phyloP scores from a whole-genome alignment of 148 eudicot species.

The Cornus kousa region DNA sequence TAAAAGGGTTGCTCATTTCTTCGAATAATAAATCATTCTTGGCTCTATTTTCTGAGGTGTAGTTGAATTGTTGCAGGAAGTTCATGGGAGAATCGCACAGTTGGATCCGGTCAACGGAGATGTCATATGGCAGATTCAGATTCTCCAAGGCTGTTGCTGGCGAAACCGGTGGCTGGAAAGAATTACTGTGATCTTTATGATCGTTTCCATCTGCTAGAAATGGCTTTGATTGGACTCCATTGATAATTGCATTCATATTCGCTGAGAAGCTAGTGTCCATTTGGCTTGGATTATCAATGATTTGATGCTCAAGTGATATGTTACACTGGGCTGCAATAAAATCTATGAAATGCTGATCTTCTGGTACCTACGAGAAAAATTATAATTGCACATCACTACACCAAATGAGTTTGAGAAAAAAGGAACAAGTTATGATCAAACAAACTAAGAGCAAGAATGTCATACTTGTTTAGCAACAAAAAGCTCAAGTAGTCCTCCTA shows the following conservation, averaged over 20 bases:
- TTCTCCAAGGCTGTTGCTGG: slow-evolving; percentile 30
- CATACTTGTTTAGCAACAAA: slow-evolving; percentile 79
- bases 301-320: slow-evolving; percentile 47
- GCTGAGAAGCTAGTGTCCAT: slow-evolving; percentile 28
- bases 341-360: slow-evolving; percentile 68
- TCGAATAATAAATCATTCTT: slow-evolving; percentile 29
- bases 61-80: slow-evolving; percentile 41
- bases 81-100: slow-evolving; percentile 40
- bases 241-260: slow-evolving; percentile 19
- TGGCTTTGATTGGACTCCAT: slow-evolving; percentile 18
- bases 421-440: neutral
- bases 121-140: slow-evolving; percentile 28
- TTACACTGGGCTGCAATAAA: slow-evolving; percentile 60
- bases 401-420: too few relatives aligned
- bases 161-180: slow-evolving; percentile 23
- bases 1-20: slow-evolving; percentile 18
- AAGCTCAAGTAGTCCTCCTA: slow-evolving; percentile 75
- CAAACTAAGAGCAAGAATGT: neutral
- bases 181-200: slow-evolving; percentile 17
- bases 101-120: slow-evolving; percentile 29
- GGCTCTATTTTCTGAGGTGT: slow-evolving; percentile 26
- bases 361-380: slow-evolving; percentile 43
- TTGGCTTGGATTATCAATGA: slow-evolving; percentile 30
- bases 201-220: slow-evolving; percentile 12
- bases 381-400: neutral